phyloP scores from a whole-genome alignment of 148 eudicot genomes.

The Fagopyrum esculentum region DNA sequence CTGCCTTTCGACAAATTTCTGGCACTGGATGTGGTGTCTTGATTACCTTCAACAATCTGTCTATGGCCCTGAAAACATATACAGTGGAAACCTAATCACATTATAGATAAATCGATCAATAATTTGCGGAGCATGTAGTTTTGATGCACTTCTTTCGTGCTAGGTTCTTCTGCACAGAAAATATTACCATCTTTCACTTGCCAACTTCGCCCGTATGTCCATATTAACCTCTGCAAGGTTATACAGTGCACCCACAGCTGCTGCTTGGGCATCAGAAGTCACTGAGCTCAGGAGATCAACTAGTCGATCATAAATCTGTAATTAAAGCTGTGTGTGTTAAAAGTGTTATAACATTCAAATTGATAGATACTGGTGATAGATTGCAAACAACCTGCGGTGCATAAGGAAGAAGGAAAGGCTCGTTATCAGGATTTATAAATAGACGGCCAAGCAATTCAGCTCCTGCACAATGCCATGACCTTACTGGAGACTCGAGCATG shows the following conservation, averaged over 20 bases:
- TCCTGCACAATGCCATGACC: constrained; percentile 92
- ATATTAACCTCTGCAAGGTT: constrained; percentile 86
- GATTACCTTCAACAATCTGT: constrained; percentile 70
- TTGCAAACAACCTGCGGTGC: constrained; percentile 57
- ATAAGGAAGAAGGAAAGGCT: constrained; percentile 79
- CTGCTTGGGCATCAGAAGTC: constrained; percentile 81
- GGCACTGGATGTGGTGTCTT: constrained; percentile 82
- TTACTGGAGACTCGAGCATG: constrained; percentile 74
- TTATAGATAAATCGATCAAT: background rate
- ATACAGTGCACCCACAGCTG: constrained; percentile 89
- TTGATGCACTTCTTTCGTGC: background rate
- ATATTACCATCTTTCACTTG: constrained; percentile 76
- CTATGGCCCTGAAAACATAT: constrained; percentile 64
- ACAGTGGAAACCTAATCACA: background rate
- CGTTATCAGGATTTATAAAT: constrained; percentile 89
- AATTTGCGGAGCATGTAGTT: background rate
- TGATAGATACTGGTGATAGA: background rate
- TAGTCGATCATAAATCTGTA: constrained; percentile 78
- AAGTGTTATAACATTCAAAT: background rate
- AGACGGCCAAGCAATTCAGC: constrained; percentile 89
- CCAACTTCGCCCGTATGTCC: constrained; percentile 87
- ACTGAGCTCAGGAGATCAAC: constrained; percentile 81
- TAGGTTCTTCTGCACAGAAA: background rate
- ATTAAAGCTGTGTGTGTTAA: background rate
- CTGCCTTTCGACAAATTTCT: constrained; percentile 85